Conservation (phyloP, 2,329 filamentous ascomycete species). For the Aspergillus cejpii region DNA sequence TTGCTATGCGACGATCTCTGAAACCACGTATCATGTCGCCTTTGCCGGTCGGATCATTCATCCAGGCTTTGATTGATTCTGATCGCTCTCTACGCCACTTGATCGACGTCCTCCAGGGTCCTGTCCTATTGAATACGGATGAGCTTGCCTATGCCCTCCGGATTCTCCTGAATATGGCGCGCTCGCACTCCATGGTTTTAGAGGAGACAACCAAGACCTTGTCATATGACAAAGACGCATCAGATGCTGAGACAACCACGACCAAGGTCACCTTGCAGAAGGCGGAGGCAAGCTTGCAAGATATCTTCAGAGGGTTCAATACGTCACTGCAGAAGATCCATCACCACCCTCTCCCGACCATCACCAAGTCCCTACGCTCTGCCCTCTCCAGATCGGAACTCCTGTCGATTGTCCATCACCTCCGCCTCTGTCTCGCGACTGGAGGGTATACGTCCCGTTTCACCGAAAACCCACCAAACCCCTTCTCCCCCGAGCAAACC, state of each 20-base stretch:
- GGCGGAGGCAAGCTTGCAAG: conserved; percentile 21
- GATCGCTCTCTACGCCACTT: conserved; percentile 37
- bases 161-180: conserved; percentile 36
- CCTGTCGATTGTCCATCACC: conserved; percentile 38
- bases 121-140: conserved; percentile 30
- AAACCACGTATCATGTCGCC: conserved; percentile 33
- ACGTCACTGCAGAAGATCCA: conserved; percentile 34
- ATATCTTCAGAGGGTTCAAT: conserved; percentile 37
- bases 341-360: conserved; percentile 25
- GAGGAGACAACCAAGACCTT: conserved; percentile 31
- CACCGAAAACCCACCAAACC: conserved; percentile 35
- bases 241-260: conserved; percentile 9
- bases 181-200: conserved; percentile 27
- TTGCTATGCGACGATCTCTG: conserved; percentile 32
- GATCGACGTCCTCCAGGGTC: conserved; percentile 32
- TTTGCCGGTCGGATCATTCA: conserved; percentile 36
- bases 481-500: conserved; percentile 31
- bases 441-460: conserved; percentile 40
- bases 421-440: conserved; percentile 40
- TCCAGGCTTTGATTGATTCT: conserved; percentile 35
- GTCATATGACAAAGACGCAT: conserved; percentile 24
- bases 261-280: not conserved
- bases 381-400: conserved; percentile 36
- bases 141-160: conserved; percentile 39
- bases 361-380: conserved; percentile 34